Base-by-base conservation (phyloP, 2,329 filamentous ascomycete species). In the Amauroascus niger region DNA sequence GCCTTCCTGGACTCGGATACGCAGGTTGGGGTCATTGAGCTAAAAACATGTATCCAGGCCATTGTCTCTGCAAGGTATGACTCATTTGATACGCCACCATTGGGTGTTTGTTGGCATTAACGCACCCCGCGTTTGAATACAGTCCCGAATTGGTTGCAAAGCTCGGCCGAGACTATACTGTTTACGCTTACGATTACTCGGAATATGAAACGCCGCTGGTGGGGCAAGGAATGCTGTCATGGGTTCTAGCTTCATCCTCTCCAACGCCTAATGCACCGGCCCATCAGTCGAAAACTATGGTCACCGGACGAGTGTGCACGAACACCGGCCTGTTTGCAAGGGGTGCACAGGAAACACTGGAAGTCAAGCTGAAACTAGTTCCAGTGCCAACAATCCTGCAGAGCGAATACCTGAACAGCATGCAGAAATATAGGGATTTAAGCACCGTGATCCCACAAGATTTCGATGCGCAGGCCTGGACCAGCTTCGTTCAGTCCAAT, bases 111-210 rank as follows among this genome's bases (percentile, higher is more conserved):
- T 46, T 46, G 45, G 49, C 30, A 26, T 49, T 48, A 48, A 55
- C 37, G 44, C 40, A 41, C 35, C 24, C 55, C 7, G 13, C 6
- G 13, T 53, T n/a, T 56, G 35, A 54, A 43, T 44, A 11, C 55
- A 97, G 93, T 66, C 93, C 93, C 35, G 93, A 98, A 71, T 79
- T 98, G 44, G 75, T 89, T 45, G 80, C 81, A 65, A 76, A 85
- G 75, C 67, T 84, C 56, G 77, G 85, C 71, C 73, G 80, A 69
- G 90, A 98, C 72, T 98, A 93, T 71, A 93, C 89, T n/a, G 83
- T 98, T 54, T 98, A 98, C 71, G 89, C 91, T 28, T 88, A 88
- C 73, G 93, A 98, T 69, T 97, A 91, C 69, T 96, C 93, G 11
- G 93, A 98, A 71, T 87, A 87, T 59, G 90, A 96, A 65, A 88